Evolutionary conservation across 352 stramenopile genomes (phyloP).

Genomic region (Nothophytophthora sp.): DNA sequence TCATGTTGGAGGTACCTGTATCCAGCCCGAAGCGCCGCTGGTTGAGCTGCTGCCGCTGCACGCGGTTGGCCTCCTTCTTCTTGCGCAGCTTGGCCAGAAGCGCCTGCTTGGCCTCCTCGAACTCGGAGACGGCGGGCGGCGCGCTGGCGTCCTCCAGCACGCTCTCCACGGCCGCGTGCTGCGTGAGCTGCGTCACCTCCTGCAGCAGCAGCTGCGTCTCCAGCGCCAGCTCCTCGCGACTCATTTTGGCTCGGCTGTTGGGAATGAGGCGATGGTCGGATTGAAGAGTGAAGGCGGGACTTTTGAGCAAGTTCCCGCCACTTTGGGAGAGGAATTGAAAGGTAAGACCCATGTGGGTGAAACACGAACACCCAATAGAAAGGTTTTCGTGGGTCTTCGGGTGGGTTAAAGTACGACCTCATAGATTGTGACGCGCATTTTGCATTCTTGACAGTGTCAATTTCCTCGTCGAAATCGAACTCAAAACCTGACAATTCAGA

Average conservation of each 20-base stretch:
- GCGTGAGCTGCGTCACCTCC: conserved; percentile 61
- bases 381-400: no score
- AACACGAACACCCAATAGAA: no score
- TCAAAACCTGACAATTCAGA: no score
- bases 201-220: conserved; percentile 83
- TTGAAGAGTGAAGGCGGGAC: no score
- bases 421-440: no score
- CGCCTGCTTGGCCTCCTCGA: conserved; percentile 52
- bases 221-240: conserved; percentile 60
- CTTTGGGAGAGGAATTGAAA: no score
- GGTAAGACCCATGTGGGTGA: no score
- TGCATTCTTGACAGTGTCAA: no score
- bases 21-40: conserved; percentile 41
- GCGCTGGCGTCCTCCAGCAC: conserved; percentile 19
- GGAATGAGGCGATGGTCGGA: no score
- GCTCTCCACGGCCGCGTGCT: conserved; percentile 33
- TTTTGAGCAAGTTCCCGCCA: no score
- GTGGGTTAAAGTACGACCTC: no score
- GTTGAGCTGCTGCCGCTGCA: conserved; percentile 54
- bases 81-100: conserved; percentile 66
- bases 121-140: conserved; percentile 36
- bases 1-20: not conserved
- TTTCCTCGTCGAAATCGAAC: no score
- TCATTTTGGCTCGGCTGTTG: conserved; percentile 34
- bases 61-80: conserved; percentile 59